Evolutionary conservation across 441 rosid genomes (phyloP).

Genomic region (Populus trichocarpa): DNA sequence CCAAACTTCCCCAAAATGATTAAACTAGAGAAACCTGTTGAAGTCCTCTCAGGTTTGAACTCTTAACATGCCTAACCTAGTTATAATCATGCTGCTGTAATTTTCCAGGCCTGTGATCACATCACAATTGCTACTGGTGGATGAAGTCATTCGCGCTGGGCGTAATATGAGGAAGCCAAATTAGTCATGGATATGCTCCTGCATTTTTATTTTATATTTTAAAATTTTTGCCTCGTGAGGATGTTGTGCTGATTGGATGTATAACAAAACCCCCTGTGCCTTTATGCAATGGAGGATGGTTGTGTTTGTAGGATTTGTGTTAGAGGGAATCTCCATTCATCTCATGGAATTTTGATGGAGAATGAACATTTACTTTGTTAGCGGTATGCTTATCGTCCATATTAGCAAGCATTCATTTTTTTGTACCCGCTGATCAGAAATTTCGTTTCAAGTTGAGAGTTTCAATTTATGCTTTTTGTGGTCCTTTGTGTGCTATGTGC

Average conservation of each 20-base stretch:
- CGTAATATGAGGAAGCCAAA: constrained; percentile 95
- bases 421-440: too few relatives aligned
- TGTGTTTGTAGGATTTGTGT: background rate
- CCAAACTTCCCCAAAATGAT: background rate
- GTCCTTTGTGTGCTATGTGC: too few relatives aligned
- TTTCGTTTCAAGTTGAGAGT: too few relatives aligned
- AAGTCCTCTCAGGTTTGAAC: background rate
- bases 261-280: background rate
- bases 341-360: constrained; percentile 4
- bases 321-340: background rate
- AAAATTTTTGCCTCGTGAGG: background rate
- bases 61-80: background rate
- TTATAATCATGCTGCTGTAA: background rate
- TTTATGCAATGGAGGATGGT: constrained; percentile 9
- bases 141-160: constrained; percentile 95
- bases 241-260: background rate
- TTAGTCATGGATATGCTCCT: constrained; percentile 15
- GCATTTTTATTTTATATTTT: background rate
- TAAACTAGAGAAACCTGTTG: background rate
- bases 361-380: background rate
- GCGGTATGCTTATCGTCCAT: background rate
- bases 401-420: background rate
- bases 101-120: constrained; percentile 80
- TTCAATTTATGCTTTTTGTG: too few relatives aligned
- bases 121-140: constrained; percentile 88